Base-by-base conservation (phyloP, 1,284 basidiomycete species). In the Inonotus hispidus region DNA sequence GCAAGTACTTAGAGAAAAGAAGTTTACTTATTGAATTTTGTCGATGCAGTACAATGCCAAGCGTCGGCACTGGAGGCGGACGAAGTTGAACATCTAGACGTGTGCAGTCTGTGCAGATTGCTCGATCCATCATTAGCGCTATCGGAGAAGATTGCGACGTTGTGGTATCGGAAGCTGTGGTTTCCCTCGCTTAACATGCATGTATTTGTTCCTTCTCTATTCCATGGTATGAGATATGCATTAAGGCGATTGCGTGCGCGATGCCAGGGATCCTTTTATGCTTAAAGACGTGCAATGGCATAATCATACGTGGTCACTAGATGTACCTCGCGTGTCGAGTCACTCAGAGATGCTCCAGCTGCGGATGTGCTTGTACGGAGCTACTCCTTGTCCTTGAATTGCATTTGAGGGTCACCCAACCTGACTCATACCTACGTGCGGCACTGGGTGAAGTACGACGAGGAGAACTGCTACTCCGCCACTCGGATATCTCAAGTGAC, bases 61-160 rank as follows among this genome's bases (percentile, higher is more conserved):
- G 81, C 84, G 92, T 68, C 88, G 92, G 74, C 92, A 95, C 82
- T 95, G 93, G 93, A 85, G 93, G 74, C 89, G 93, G 77, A 95
- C 92, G 66, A 95, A 95, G 81, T 85, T 95, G 79, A 94, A 94
- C 82, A 88, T 95, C 76, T 95, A 87, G 83, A 67, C 70, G 47
- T 25, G 43, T 27, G 39, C 45, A 16, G 37, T 56, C 23, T 10
- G 2, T 14, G 14, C 37, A 39, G 10, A 56, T 21, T n/a, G 45
- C 32, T 8, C 32, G 32, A 32, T 32, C 8, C 32, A 32, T 32
- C 32, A 60, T 10, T 29, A 11, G n/a, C n/a, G 25, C 21, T 43
- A 35, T 14, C 29, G 23, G 29, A 27, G 29, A 14, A 21, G 7
- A 11, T 3, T 19, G 8, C 29, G 25, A 32, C 37, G n/a, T 25